Percentiles rank a stretch among this genome's conserved stretches.
Conservation (phyloP, 1,284 basidiomycete genomes). For the Thecaphora thlaspeos region DNA sequence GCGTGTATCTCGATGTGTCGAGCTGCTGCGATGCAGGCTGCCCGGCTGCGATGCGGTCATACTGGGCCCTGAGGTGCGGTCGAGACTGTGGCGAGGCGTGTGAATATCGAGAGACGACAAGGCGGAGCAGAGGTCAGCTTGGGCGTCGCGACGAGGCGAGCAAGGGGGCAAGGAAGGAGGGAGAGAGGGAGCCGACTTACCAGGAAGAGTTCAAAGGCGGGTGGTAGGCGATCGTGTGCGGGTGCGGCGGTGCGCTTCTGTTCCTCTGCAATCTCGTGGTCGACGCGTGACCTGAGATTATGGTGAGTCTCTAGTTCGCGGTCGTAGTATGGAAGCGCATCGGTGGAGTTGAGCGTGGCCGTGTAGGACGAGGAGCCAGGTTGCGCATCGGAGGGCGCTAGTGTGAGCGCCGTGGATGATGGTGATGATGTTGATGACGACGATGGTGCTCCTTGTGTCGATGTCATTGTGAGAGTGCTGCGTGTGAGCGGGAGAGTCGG, state of each 20-base stretch:
- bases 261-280: constrained; percentile 70
- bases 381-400: no score
- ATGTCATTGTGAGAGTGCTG: constrained; percentile 3
- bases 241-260: constrained; percentile 62
- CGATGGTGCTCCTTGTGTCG: constrained; percentile 3
- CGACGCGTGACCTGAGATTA: constrained; percentile 70
- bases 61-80: constrained; percentile 33
- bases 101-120: no score
- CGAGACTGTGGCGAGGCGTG: no score
- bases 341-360: constrained; percentile 55
- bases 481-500: no score
- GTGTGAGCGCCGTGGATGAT: no score
- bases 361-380: constrained; percentile 3
- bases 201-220: constrained; percentile 68
- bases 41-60: constrained; percentile 45
- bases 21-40: constrained; percentile 67
- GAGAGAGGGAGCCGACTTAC: no score
- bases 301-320: constrained; percentile 80
- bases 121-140: no score
- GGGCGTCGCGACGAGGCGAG: no score
- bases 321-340: constrained; percentile 92
- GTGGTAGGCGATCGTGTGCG: constrained; percentile 72
- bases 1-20: constrained; percentile 76
- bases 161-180: no score
- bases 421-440: constrained; percentile 2